A percentile compares a stretch with the other conserved stretches of the same genome.
phyloP scores from a whole-genome alignment of 2,329 filamentous ascomycete species.

The Monilinia polystroma region DNA sequence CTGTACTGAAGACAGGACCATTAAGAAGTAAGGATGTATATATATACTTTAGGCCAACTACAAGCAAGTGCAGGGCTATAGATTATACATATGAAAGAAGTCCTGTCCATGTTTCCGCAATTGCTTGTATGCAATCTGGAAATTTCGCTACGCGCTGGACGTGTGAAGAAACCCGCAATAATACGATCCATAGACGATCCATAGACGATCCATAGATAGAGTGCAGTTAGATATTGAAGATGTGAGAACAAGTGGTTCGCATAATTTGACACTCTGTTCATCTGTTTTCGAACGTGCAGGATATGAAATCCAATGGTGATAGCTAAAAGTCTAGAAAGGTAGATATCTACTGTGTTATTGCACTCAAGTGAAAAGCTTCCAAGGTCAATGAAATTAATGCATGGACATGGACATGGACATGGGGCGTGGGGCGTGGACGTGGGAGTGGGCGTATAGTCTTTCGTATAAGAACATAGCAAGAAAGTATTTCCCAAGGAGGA shows the following conservation, averaged over 20 bases:
- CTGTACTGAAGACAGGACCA: too few relatives aligned
- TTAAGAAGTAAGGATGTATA: background rate
- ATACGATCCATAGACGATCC: background rate
- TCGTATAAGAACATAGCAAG: conserved; percentile 2
- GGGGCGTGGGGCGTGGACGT: too few relatives aligned
- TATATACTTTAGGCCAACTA: background rate
- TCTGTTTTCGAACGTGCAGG: background rate
- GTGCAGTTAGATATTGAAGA: background rate
- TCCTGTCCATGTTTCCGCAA: background rate
- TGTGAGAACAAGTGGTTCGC: conserved; percentile 17
- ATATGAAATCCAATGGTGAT: background rate
- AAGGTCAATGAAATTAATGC: background rate
- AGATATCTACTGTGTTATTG: background rate
- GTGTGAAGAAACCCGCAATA: background rate
- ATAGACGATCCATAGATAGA: background rate
- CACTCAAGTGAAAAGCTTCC: background rate
- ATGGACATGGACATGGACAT: background rate
- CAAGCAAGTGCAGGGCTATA: background rate
- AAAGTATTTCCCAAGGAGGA: background rate
- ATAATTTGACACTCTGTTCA: conserved; percentile 4
- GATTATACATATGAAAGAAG: background rate
- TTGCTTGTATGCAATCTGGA: background rate
- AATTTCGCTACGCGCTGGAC: conserved; percentile 15
- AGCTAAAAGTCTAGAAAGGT: background rate
- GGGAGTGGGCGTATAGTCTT: too few relatives aligned